phyloP scores from a whole-genome alignment of 2,329 filamentous ascomycete genomes.

The Helotiales sp. region DNA sequence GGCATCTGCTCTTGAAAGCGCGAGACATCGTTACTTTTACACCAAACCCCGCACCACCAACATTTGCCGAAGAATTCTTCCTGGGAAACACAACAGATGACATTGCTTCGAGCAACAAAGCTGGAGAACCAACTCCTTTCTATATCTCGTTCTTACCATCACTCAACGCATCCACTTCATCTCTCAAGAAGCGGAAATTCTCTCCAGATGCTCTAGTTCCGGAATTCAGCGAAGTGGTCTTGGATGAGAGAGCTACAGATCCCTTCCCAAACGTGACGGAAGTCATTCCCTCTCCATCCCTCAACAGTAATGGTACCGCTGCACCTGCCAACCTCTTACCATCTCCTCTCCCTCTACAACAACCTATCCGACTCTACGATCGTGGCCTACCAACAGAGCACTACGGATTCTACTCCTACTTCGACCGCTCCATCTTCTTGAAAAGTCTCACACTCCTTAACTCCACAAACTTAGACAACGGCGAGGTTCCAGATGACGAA shows the following conservation, averaged over 20 bases:
- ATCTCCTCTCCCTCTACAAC: constrained; percentile 67
- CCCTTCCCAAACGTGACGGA: constrained; percentile 45
- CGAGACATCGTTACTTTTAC: constrained; percentile 41
- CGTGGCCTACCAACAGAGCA: constrained; percentile 79
- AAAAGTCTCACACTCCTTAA: constrained; percentile 55
- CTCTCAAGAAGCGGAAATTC: constrained; percentile 26
- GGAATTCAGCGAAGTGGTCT: neutral
- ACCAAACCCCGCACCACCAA: constrained; percentile 47
- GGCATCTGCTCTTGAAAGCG: constrained; percentile 29
- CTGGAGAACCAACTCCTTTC: constrained; percentile 85
- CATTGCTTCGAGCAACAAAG: constrained; percentile 64
- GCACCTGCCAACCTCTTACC: constrained; percentile 73
- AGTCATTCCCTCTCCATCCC: constrained; percentile 62
- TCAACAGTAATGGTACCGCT: constrained; percentile 69
- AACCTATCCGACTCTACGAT: constrained; percentile 84
- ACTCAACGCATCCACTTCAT: constrained; percentile 37
- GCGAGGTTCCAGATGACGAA: constrained; percentile 47
- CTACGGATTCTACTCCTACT: constrained; percentile 94
- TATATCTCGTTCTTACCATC: constrained; percentile 72
- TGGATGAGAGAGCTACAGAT: constrained; percentile 20
- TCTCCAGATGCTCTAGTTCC: neutral
- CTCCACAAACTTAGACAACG: constrained; percentile 39
- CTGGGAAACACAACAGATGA: constrained; percentile 84
- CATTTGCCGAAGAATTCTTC: constrained; percentile 68
- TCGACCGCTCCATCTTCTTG: constrained; percentile 82